Evolutionary conservation across 305 asterid genomes (phyloP).

Genomic region (Euphrasia arctica): DNA sequence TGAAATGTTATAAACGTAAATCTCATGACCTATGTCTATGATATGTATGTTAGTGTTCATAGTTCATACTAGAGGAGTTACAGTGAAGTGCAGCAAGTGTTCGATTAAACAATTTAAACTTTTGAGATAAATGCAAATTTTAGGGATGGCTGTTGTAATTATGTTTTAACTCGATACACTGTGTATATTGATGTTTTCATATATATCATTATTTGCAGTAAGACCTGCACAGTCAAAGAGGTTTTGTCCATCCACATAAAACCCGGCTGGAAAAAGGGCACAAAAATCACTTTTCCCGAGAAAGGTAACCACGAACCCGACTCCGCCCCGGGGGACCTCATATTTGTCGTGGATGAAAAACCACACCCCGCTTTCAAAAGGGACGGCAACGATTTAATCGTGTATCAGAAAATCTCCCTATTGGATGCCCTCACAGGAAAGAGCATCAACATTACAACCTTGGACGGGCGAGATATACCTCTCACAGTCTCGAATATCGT

Average conservation of each 20-base stretch:
- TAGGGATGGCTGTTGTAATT: background rate
- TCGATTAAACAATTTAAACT: slow-evolving; percentile 2
- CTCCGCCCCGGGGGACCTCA: slow-evolving; percentile 81
- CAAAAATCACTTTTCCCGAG: slow-evolving; percentile 91
- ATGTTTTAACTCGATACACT: background rate
- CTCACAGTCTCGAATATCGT: slow-evolving; percentile 60
- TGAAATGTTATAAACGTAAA: no score
- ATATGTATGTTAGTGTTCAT: background rate
- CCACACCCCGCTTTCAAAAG: slow-evolving; percentile 69
- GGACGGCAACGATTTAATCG: slow-evolving; percentile 77
- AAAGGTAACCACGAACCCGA: slow-evolving; percentile 79
- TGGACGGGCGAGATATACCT: slow-evolving; percentile 68
- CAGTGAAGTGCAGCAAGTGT: background rate
- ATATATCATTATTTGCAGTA: slow-evolving; percentile 42
- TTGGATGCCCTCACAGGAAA: slow-evolving; percentile 90
- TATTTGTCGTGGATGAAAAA: slow-evolving; percentile 83
- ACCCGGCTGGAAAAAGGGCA: slow-evolving; percentile 98
- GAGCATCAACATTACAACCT: slow-evolving; percentile 54
- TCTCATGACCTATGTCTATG: no score
- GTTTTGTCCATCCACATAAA: slow-evolving; percentile 73
- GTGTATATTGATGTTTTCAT: slow-evolving; percentile 12
- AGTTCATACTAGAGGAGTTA: background rate
- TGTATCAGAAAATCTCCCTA: slow-evolving; percentile 58
- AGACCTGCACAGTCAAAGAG: slow-evolving; percentile 78
- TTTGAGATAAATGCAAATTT: background rate